Evolutionary conservation across 305 asterid species (phyloP).

Genomic region (Stenogyne calaminthoides): DNA sequence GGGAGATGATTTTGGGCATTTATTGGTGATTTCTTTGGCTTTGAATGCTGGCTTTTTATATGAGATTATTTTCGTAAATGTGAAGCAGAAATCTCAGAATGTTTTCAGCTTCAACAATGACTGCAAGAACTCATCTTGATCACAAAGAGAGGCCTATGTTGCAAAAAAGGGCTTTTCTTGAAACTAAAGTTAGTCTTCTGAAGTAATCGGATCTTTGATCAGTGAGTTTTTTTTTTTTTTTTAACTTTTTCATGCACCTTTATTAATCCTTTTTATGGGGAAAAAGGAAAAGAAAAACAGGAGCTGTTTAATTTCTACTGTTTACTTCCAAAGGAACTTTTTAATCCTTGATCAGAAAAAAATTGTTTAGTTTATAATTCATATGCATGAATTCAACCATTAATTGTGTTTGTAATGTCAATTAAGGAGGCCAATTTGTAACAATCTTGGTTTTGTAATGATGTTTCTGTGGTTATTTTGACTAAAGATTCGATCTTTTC

Average conservation of each 20-base stretch:
- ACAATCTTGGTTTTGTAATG: slow-evolving; percentile 19
- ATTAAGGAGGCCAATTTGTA: not conserved
- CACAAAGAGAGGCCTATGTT: slow-evolving; percentile 32
- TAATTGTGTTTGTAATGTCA: slow-evolving; percentile 14
- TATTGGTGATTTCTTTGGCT: slow-evolving; percentile 72
- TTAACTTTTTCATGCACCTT: not conserved
- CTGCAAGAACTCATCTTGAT: slow-evolving; percentile 41
- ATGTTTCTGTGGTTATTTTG: slow-evolving; percentile 26
- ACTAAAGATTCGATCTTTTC: slow-evolving; percentile 25
- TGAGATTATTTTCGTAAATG: slow-evolving; percentile 53
- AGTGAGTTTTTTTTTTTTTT: slow-evolving; percentile 50
- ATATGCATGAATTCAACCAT: slow-evolving; percentile 27
- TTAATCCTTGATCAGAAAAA: slow-evolving; percentile 7
- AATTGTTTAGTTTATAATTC: slow-evolving; percentile 24
- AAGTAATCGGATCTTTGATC: slow-evolving; percentile 75
- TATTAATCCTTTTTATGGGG: not conserved
- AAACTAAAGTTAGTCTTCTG: slow-evolving; percentile 37
- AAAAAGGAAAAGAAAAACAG: slow-evolving; percentile 16
- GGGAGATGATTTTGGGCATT: slow-evolving; percentile 53
- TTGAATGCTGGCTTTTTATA: slow-evolving; percentile 70
- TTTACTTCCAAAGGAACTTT: slow-evolving; percentile 1
- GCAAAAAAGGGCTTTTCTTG: slow-evolving; percentile 34
- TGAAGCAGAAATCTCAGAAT: slow-evolving; percentile 42
- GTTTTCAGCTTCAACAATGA: slow-evolving; percentile 38
- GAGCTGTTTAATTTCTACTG: slow-evolving; percentile 14